Conservation (phyloP, 2,329 filamentous ascomycete genomes). For the Colletotrichum incanum region DNA sequence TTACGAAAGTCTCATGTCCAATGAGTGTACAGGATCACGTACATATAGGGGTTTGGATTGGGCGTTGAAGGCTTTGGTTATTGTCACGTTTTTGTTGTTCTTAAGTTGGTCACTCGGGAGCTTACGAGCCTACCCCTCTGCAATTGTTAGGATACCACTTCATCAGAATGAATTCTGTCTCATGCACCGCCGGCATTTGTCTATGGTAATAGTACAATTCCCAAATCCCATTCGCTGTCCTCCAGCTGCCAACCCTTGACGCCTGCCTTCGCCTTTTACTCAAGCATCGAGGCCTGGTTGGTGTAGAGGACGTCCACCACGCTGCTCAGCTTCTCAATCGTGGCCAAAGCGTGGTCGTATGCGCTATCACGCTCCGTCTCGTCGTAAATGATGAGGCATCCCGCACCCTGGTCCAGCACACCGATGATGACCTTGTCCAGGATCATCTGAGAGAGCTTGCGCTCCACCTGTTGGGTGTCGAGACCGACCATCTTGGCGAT, state of each 20-base stretch:
- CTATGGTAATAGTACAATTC: constrained; percentile 48
- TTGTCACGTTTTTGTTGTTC: constrained; percentile 14
- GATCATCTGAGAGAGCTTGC: constrained; percentile 99
- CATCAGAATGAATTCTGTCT: constrained; percentile 43
- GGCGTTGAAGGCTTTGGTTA: constrained; percentile 20
- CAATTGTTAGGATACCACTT: constrained; percentile 42
- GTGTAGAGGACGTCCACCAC: constrained; percentile 98
- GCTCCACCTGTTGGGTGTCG: constrained; percentile 96
- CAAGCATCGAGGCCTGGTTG: constrained; percentile 95
- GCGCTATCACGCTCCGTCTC: constrained; percentile 94
- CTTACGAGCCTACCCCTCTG: constrained; percentile 18
- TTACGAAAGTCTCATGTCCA: constrained; percentile 24
- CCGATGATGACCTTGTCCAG: constrained; percentile 99
- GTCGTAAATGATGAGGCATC: constrained; percentile 96
- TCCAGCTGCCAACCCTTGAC: constrained; percentile 19
- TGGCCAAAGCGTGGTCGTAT: constrained; percentile 94
- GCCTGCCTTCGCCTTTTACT: constrained; percentile 68
- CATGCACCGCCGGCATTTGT: constrained; percentile 43
- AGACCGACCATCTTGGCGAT: constrained; percentile 98
- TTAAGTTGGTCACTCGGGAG: constrained; percentile 22
- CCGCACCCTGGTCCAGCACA: constrained; percentile 96
- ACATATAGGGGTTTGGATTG: constrained; percentile 20
- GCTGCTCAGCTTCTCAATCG: constrained; percentile 96
- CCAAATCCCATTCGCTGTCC: constrained; percentile 36
- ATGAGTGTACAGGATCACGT: constrained; percentile 16